Conservation (phyloP, 306 rosid species). For the Hippophae tibetana region DNA sequence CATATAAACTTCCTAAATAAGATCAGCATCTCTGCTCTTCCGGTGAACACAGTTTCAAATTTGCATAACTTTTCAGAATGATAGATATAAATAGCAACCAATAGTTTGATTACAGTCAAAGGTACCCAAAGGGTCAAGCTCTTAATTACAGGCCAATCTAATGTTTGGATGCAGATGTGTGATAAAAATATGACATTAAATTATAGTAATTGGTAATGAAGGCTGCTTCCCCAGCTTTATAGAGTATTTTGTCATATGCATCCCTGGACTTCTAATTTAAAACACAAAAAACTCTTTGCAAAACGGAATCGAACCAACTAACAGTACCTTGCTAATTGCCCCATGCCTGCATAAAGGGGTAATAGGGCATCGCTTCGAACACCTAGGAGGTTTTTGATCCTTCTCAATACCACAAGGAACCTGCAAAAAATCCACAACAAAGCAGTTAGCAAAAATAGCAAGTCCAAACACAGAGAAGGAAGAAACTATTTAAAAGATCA, state of each 20-base stretch:
- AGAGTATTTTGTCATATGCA: not conserved
- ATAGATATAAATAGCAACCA: constrained; percentile 1
- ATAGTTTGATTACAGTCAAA: not conserved
- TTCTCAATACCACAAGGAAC: constrained; percentile 97
- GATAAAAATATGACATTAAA: not conserved
- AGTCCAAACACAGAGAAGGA: not conserved
- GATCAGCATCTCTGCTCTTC: constrained; percentile 8
- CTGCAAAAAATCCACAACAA: constrained; percentile 33
- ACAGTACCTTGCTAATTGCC: constrained; percentile 52
- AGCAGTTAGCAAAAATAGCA: constrained; percentile 12
- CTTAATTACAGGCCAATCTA: not conserved
- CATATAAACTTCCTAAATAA: not conserved
- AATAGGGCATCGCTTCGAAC: constrained; percentile 60
- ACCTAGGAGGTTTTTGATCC: constrained; percentile 88
- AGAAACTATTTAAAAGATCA: too few species aligned
- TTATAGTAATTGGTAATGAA: not conserved
- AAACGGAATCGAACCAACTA: constrained; percentile 14
- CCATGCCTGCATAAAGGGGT: constrained; percentile 74
- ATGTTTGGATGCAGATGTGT: not conserved
- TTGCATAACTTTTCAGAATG: not conserved
- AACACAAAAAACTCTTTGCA: constrained; percentile 6
- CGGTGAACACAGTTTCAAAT: not conserved
- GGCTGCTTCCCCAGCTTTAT: not conserved
- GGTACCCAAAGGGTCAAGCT: not conserved
- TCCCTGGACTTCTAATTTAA: constrained; percentile 7